Conservation (phyloP, 2,329 filamentous ascomycete genomes). For the Ophiosphaerella herpotricha region DNA sequence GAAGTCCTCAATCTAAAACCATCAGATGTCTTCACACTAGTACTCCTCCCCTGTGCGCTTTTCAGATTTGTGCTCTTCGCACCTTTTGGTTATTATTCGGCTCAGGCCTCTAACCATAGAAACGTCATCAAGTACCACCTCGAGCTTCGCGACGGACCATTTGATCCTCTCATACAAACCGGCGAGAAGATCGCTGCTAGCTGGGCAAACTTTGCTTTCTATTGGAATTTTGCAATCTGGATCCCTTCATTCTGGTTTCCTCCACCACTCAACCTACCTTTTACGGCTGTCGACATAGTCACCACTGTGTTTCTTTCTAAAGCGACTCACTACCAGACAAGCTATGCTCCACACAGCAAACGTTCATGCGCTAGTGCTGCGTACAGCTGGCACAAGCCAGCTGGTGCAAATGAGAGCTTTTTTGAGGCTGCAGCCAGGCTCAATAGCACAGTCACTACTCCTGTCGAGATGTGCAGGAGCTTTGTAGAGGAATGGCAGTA, state of each 20-base stretch:
- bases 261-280: constrained; percentile 13
- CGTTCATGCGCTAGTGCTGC: constrained; percentile 2
- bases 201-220: constrained; percentile 8
- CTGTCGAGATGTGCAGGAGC: constrained; percentile 24
- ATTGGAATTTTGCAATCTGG: constrained; percentile 8
- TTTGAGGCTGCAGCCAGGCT: constrained; percentile 30
- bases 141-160: constrained; percentile 18
- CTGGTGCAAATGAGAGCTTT: constrained; percentile 33
- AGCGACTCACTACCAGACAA: constrained; percentile 10
- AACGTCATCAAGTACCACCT: constrained; percentile 8
- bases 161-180: constrained; percentile 4
- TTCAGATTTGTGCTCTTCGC: constrained; percentile 10
- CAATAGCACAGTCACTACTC: constrained; percentile 20
- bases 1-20: not conserved
- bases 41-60: not conserved
- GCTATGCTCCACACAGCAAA: constrained; percentile 9
- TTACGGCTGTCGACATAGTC: constrained; percentile 9
- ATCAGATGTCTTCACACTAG: not conserved
- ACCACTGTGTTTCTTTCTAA: constrained; percentile 7
- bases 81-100: constrained; percentile 6
- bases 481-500: constrained; percentile 30
- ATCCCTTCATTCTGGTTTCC: constrained; percentile 2
- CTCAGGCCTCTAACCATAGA: constrained; percentile 1
- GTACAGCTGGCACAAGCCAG: constrained; percentile 5
- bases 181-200: constrained; percentile 13